Percentiles rank a stretch among this genome's conserved stretches.
Conservation (phyloP, 495 filamentous ascomycete species). For the Geoglossum glabrum region DNA sequence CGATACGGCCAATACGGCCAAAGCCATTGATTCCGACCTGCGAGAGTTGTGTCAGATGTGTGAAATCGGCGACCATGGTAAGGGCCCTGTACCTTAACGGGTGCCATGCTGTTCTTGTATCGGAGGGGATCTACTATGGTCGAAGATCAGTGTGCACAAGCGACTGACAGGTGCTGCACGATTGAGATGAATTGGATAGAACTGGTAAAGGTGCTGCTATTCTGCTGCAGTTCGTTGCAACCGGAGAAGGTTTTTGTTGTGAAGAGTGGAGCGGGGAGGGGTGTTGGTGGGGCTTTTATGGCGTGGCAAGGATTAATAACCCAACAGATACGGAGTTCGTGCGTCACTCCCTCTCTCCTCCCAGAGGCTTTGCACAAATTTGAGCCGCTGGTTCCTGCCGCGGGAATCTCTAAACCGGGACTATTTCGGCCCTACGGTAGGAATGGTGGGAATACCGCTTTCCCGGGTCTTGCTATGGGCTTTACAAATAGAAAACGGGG, state of each 20-base stretch:
- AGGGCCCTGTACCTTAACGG: not conserved
- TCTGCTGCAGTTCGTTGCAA: not conserved
- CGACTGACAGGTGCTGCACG: not conserved
- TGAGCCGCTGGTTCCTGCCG: constrained; percentile 2
- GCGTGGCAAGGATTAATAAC: not conserved
- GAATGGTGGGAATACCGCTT: not conserved
- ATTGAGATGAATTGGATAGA: not conserved
- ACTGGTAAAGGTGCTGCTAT: not conserved
- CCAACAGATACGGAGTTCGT: not conserved
- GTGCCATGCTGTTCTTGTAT: not conserved
- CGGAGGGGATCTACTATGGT: not conserved
- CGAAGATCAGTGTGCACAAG: too few species aligned
- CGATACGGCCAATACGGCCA: constrained; percentile 97
- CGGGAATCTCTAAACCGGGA: not conserved
- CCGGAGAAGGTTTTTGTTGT: not conserved
- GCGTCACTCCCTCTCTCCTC: not conserved
- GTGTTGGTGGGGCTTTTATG: not conserved
- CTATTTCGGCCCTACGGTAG: not conserved
- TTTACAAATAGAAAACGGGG: not conserved
- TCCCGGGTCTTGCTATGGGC: not conserved
- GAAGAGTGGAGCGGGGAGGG: not conserved
- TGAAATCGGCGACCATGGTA: not conserved
- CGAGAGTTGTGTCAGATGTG: not conserved
- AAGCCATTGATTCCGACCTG: constrained; percentile 98
- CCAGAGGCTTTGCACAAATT: not conserved